Evolutionary conservation across 176 grass and related monocot species (phyloP).

Genomic region (Hordeum vulgare): DNA sequence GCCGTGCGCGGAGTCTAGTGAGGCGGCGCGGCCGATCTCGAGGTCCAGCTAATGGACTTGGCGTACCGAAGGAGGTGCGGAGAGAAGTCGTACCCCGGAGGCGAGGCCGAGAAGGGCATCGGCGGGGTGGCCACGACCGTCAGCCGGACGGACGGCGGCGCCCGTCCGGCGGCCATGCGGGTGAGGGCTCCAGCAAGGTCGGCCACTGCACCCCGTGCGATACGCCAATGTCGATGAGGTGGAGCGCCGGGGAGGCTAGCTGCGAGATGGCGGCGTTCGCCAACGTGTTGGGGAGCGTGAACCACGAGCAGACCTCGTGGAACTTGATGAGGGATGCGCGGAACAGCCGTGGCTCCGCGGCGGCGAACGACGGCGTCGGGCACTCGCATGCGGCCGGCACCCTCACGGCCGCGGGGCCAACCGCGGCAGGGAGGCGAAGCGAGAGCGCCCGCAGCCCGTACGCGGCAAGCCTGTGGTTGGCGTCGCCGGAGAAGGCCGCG

Average conservation of each 20-base stretch:
- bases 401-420: conserved; percentile 26
- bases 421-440: conserved; percentile 11
- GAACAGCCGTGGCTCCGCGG: conserved; percentile 59
- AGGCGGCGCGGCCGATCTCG: conserved; percentile 21
- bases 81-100: conserved; percentile 52
- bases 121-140: conserved; percentile 27
- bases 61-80: conserved; percentile 79
- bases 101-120: conserved; percentile 54
- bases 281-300: conserved; percentile 78
- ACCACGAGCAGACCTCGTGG: conserved; percentile 94
- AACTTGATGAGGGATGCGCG: conserved; percentile 86
- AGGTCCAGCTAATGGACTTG: conserved; percentile 83
- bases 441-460: too few relatives aligned
- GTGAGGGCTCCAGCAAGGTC: conserved; percentile 92
- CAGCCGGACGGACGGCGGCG: conserved; percentile 51
- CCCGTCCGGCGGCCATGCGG: conserved; percentile 26
- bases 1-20: conserved; percentile 18
- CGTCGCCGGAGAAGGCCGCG: too few relatives aligned
- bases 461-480: too few relatives aligned
- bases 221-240: too few relatives aligned
- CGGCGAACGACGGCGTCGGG: conserved; percentile 30
- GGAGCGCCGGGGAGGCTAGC: conserved; percentile 27
- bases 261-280: conserved; percentile 80
- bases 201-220: too few relatives aligned
- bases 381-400: conserved; percentile 20